A percentile compares a stretch with the other conserved stretches of the same genome.
These are phyloP conservation scores for Chlorencoelia australis DNA, from an alignment of 2,329 filamentous ascomycete species.

Conservation along the genomic window DNA sequence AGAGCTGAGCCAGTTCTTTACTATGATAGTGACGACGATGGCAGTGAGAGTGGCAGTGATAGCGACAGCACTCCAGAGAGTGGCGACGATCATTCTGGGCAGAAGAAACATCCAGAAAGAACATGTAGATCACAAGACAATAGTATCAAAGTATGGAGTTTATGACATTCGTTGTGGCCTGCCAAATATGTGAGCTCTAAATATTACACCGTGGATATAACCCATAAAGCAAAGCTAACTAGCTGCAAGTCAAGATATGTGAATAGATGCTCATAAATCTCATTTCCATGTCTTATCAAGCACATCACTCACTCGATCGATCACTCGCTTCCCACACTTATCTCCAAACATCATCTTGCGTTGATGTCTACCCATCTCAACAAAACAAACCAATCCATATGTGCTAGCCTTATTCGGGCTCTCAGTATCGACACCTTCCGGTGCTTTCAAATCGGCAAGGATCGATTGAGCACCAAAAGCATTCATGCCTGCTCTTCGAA, in stretches of 20 bases:
- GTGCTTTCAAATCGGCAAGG: slow-evolving; percentile 36
- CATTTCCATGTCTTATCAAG: slow-evolving; percentile 36
- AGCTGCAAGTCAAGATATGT: no score
- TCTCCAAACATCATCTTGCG: slow-evolving; percentile 39
- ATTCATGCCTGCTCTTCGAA: slow-evolving; percentile 58
- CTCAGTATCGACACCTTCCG: slow-evolving; percentile 14
- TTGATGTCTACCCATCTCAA: slow-evolving; percentile 43
- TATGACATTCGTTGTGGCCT: slow-evolving; percentile 20
- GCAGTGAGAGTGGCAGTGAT: slow-evolving; percentile 6
- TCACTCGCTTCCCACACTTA: slow-evolving; percentile 41
- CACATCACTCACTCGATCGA: slow-evolving; percentile 39
- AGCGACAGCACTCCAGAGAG: slow-evolving; percentile 1
- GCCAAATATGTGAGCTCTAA: background rate
- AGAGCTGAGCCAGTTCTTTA: slow-evolving; percentile 10
- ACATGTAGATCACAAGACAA: slow-evolving; percentile 28
- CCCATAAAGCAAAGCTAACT: no score
- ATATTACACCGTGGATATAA: no score
- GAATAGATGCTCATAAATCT: no score
- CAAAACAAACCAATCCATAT: slow-evolving; percentile 43
- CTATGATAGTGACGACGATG: slow-evolving; percentile 7
- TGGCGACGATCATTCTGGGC: background rate
- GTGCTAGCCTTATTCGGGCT: slow-evolving; percentile 14
- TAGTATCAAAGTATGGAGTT: slow-evolving; percentile 37
- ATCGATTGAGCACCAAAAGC: slow-evolving; percentile 60
- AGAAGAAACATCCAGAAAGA: background rate